These are phyloP conservation scores for Pugionium cornutum DNA, from an alignment of 345 rosid species.

Conservation along the genomic window DNA sequence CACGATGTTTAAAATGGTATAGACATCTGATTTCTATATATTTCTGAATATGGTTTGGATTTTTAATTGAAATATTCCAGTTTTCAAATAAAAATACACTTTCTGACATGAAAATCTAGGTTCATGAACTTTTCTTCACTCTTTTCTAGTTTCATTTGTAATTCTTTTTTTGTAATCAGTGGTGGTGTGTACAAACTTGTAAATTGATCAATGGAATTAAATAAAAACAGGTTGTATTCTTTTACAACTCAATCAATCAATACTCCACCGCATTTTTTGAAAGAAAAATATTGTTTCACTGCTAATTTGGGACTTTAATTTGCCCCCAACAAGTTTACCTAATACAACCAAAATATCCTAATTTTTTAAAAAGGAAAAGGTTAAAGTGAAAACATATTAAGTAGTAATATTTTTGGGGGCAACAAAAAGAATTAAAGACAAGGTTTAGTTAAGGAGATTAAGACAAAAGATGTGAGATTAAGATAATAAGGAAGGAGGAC, in stretches of 20 bases:
- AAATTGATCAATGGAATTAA: background rate
- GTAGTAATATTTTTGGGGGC: constrained; percentile 1
- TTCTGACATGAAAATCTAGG: too few relatives aligned
- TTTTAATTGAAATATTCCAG: too few relatives aligned
- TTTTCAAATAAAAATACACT: too few relatives aligned
- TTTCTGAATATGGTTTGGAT: too few relatives aligned
- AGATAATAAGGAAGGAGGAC: constrained; percentile 38
- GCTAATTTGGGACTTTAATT: constrained; percentile 33
- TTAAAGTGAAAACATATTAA: constrained; percentile 27
- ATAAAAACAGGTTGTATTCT: background rate
- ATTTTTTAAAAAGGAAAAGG: constrained; percentile 6
- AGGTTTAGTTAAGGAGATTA: constrained; percentile 35
- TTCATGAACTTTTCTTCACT: too few relatives aligned
- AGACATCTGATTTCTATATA: too few relatives aligned
- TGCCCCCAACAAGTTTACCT: constrained; percentile 34
- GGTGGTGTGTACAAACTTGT: background rate
- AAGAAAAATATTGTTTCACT: background rate
- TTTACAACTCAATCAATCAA: constrained; percentile 3
- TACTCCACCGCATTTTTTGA: too few relatives aligned
- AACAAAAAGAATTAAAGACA: constrained; percentile 33
- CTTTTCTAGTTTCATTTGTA: too few relatives aligned
- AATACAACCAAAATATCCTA: constrained; percentile 41
- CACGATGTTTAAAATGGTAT: too few relatives aligned
- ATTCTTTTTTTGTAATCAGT: background rate
- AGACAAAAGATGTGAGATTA: constrained; percentile 42